Conservation (phyloP, 2,329 filamentous ascomycete species). For the Spiromastix sp. region DNA sequence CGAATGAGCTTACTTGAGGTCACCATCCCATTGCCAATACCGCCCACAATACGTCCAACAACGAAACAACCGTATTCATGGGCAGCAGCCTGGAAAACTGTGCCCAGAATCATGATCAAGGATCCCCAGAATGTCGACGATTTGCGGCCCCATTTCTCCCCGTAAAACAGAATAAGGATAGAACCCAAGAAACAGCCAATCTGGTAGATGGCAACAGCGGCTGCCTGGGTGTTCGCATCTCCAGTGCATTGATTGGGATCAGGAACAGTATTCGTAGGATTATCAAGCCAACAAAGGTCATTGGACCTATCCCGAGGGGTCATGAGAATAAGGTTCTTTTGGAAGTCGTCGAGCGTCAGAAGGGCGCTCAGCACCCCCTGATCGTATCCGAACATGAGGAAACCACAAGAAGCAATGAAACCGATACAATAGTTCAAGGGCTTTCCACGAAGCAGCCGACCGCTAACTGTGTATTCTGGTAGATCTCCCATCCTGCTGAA, state of each 20-base stretch:
- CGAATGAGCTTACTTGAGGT: constrained; percentile 20
- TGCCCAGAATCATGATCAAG: constrained; percentile 6
- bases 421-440: no score
- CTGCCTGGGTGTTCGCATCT: constrained; percentile 7
- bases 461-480: no score
- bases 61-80: constrained; percentile 32
- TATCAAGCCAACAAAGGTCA: constrained; percentile 3
- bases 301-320: constrained; percentile 35
- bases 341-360: constrained; percentile 51
- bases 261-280: constrained; percentile 1
- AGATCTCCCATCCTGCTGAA: no score
- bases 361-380: no score
- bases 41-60: constrained; percentile 35
- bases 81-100: constrained; percentile 5
- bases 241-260: constrained; percentile 5
- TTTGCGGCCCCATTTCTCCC: constrained; percentile 21
- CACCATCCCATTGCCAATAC: constrained; percentile 39
- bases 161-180: constrained; percentile 28
- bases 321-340: constrained; percentile 30
- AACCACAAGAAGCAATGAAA: no score
- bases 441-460: no score
- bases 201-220: constrained; percentile 17
- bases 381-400: no score
- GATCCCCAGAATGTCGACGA: constrained; percentile 7
- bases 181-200: constrained; percentile 32